Conservation (phyloP, 169 alveolate genomes). For the Cystoisospora suis region DNA sequence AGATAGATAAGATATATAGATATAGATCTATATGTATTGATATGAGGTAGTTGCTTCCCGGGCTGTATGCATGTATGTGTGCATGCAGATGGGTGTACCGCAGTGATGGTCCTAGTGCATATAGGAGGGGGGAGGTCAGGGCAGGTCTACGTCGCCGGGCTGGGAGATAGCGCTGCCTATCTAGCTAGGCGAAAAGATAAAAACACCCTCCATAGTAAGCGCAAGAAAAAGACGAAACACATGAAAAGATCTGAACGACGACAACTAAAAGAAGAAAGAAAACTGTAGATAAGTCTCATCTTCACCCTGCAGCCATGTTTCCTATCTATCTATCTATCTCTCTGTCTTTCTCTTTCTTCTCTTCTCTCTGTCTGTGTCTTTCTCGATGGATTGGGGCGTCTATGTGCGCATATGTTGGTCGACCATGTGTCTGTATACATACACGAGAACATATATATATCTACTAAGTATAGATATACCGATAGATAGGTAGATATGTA, state of each 20-base stretch:
- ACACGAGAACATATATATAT: no score
- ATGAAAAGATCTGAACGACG: no score
- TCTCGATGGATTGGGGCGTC: background rate
- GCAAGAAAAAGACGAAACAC: no score
- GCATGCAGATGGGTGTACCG: slow-evolving; percentile 85
- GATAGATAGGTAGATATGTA: background rate
- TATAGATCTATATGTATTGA: slow-evolving; percentile 50
- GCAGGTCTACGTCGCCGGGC: slow-evolving; percentile 75
- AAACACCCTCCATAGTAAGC: slow-evolving; percentile 21
- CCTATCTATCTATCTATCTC: background rate
- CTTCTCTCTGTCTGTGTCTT: background rate
- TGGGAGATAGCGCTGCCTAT: slow-evolving; percentile 86
- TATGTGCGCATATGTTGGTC: background rate
- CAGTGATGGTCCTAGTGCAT: slow-evolving; percentile 74
- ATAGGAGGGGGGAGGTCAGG: slow-evolving; percentile 36
- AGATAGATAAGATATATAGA: background rate
- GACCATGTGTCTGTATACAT: background rate
- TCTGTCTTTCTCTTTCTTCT: background rate
- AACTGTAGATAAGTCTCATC: no score
- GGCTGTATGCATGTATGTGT: background rate
- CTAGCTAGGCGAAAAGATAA: slow-evolving; percentile 50
- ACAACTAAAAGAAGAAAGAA: no score
- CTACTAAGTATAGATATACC: background rate
- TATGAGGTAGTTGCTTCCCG: background rate
- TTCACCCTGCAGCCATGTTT: no score